A percentile compares a stretch with the other conserved stretches of the same genome.
phyloP scores from a whole-genome alignment of 441 rosid species.

The Erodium moschatum region DNA sequence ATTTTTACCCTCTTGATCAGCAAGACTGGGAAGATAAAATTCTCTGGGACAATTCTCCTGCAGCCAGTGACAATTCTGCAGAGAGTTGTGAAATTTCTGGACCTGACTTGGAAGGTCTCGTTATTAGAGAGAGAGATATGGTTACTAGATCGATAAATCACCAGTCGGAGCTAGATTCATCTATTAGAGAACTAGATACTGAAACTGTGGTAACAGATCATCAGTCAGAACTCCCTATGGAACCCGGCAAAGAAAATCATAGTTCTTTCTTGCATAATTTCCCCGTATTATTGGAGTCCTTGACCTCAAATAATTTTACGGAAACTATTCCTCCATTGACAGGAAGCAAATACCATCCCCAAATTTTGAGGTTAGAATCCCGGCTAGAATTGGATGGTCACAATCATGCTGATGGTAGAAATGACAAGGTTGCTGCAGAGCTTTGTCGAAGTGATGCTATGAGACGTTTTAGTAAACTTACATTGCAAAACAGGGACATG shows the following conservation, averaged over 20 bases:
- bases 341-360: constrained; percentile 63
- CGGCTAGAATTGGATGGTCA: constrained; percentile 33
- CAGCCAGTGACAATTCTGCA: constrained; percentile 33
- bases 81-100: constrained; percentile 37
- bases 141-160: constrained; percentile 25
- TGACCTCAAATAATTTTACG: constrained; percentile 34
- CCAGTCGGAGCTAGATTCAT: not conserved
- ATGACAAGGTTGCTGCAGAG: constrained; percentile 32
- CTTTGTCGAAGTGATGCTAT: constrained; percentile 34
- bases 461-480: constrained; percentile 44
- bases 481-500: constrained; percentile 49
- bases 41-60: constrained; percentile 22
- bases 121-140: constrained; percentile 55
- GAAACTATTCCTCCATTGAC: constrained; percentile 22
- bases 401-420: constrained; percentile 25
- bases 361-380: constrained; percentile 77
- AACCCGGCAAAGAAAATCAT: constrained; percentile 31
- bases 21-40: no score
- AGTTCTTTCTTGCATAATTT: constrained; percentile 28
- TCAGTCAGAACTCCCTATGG: constrained; percentile 26
- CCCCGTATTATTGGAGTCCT: constrained; percentile 47
- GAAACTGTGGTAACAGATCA: constrained; percentile 12
- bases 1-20: constrained; percentile 20
- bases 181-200: not conserved
- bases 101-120: constrained; percentile 46